Percentiles rank a stretch among this genome's conserved stretches.
phyloP scores from a whole-genome alignment of 2,329 filamentous ascomycete species.

The Endothia cerciana region DNA sequence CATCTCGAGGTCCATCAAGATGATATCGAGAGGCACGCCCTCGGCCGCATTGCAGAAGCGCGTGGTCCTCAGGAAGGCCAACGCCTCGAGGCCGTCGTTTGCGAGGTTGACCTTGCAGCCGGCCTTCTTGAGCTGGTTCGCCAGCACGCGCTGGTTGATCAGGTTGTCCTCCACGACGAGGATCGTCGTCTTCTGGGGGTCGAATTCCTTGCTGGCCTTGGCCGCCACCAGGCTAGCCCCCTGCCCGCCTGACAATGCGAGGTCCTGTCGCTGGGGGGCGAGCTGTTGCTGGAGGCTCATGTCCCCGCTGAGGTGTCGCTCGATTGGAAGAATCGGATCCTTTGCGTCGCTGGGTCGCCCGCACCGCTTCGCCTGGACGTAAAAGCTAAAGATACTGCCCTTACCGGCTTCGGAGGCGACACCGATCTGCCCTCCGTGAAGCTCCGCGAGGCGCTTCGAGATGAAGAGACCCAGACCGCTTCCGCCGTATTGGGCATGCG shows the following conservation, averaged over 20 bases:
- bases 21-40: slow-evolving; percentile 41
- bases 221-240: slow-evolving; percentile 32
- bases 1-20: slow-evolving; percentile 55
- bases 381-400: slow-evolving; percentile 67
- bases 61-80: slow-evolving; percentile 44
- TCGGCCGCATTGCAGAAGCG: slow-evolving; percentile 33
- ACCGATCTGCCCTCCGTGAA: slow-evolving; percentile 68
- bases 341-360: slow-evolving; percentile 20
- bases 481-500: slow-evolving; percentile 64
- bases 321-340: slow-evolving; percentile 28
- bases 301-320: slow-evolving; percentile 31
- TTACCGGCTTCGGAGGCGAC: slow-evolving; percentile 61
- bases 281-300: slow-evolving; percentile 28
- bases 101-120: slow-evolving; percentile 63
- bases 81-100: slow-evolving; percentile 63
- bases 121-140: slow-evolving; percentile 66
- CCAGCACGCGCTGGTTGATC: slow-evolving; percentile 69
- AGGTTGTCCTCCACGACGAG: slow-evolving; percentile 70
- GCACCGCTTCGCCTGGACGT: slow-evolving; percentile 59
- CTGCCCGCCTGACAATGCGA: slow-evolving; percentile 30
- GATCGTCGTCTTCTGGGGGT: slow-evolving; percentile 57
- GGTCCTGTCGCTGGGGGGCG: slow-evolving; percentile 35
- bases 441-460: slow-evolving; percentile 63
- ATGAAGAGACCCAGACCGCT: slow-evolving; percentile 68
- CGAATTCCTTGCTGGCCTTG: slow-evolving; percentile 32